These are phyloP conservation scores for Plasmodium falciparum DNA, from an alignment of 169 alveolate genomes.

Conservation along the genomic window DNA sequence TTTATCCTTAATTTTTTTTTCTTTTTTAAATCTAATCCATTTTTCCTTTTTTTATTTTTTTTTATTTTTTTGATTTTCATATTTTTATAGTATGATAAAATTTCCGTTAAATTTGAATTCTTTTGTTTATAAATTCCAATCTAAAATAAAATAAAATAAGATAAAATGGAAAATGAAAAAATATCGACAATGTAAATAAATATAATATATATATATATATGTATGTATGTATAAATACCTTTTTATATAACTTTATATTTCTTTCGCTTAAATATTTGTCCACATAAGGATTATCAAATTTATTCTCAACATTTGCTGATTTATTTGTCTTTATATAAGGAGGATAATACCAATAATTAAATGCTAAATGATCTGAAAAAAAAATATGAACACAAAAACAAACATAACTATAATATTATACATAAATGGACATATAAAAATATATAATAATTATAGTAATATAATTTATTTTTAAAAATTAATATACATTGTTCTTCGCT, in stretches of 20 bases:
- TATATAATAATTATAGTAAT: constrained; percentile 12
- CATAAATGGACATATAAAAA: constrained; percentile 3
- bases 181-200: not conserved
- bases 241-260: constrained; percentile 58
- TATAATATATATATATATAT: not conserved
- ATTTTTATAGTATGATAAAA: constrained; percentile 47
- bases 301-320: constrained; percentile 33
- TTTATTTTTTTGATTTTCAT: constrained; percentile 19
- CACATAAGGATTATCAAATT: constrained; percentile 51
- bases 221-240: constrained; percentile 13
- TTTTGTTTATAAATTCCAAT: constrained; percentile 59
- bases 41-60: constrained; percentile 30
- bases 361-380: constrained; percentile 67
- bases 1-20: constrained; percentile 9
- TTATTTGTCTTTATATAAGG: constrained; percentile 66
- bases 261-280: constrained; percentile 67
- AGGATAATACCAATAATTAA: constrained; percentile 77
- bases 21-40: constrained; percentile 27
- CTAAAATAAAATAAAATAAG: constrained; percentile 24
- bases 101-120: constrained; percentile 24
- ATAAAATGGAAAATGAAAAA: not conserved
- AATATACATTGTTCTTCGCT: constrained; percentile 32
- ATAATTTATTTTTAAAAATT: constrained; percentile 8
- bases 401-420: constrained; percentile 6
- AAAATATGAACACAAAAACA: constrained; percentile 14